These are phyloP conservation scores for Trichosporon ovoides DNA, from an alignment of 1,284 basidiomycete species.

Conservation along the genomic window DNA sequence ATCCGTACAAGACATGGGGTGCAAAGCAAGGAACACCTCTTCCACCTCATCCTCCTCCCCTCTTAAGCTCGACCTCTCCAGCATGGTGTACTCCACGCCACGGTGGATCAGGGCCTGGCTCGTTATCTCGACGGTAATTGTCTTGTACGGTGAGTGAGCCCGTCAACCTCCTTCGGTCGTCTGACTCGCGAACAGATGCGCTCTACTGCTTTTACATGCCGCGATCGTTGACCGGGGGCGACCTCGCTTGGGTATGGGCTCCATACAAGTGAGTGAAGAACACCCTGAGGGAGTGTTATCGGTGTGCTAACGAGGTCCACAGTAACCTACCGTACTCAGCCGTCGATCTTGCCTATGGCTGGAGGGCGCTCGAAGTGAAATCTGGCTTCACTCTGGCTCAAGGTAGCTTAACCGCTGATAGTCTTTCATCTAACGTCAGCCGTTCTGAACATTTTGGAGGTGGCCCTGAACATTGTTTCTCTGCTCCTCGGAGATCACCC, in stretches of 20 bases:
- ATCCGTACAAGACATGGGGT: neutral
- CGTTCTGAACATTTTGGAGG: slow-evolving; percentile 73
- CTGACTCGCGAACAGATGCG: slow-evolving; percentile 51
- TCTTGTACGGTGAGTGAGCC: slow-evolving; percentile 42
- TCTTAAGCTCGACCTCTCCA: neutral
- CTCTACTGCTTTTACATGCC: slow-evolving; percentile 66
- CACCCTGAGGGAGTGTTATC: too few relatives aligned
- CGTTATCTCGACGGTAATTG: slow-evolving; percentile 55
- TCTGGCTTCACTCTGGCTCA: slow-evolving; percentile 85
- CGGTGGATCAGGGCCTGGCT: slow-evolving; percentile 68
- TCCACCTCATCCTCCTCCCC: neutral
- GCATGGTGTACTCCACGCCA: slow-evolving; percentile 31
- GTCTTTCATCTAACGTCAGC: slow-evolving; percentile 51
- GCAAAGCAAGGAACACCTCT: neutral
- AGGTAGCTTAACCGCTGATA: slow-evolving; percentile 54
- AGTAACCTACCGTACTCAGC: slow-evolving; percentile 44
- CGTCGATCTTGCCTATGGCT: slow-evolving; percentile 69
- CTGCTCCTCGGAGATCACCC: slow-evolving; percentile 60
- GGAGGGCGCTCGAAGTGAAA: slow-evolving; percentile 57
- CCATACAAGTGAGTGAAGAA: slow-evolving; percentile 57
- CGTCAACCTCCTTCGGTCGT: slow-evolving; percentile 35
- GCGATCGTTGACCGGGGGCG: slow-evolving; percentile 66
- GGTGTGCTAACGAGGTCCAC: neutral
- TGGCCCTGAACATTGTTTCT: slow-evolving; percentile 66
- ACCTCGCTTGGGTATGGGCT: slow-evolving; percentile 81